A percentile compares a stretch with the other conserved stretches of the same genome.
phyloP scores from a whole-genome alignment of 164 flowering plant species.

The Magnolia changhungtana region DNA sequence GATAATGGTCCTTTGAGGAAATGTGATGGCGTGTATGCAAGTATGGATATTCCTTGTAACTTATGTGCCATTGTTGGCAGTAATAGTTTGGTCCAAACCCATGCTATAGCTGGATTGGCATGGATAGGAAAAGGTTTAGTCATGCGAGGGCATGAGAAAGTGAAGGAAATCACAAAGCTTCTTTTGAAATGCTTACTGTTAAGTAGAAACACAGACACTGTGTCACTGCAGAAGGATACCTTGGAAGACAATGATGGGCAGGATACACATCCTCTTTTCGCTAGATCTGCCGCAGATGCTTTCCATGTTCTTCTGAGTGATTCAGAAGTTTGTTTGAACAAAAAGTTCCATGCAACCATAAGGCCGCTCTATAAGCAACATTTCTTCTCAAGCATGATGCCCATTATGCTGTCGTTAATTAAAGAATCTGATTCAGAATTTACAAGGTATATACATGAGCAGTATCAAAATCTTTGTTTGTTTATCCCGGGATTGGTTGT shows the following conservation, averaged over 20 bases:
- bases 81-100: slow-evolving; percentile 28
- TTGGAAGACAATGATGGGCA: slow-evolving; percentile 20
- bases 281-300: slow-evolving; percentile 73
- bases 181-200: slow-evolving; percentile 51
- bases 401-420: slow-evolving; percentile 55
- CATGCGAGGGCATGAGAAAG: slow-evolving; percentile 85
- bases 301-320: slow-evolving; percentile 72
- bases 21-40: slow-evolving; percentile 11
- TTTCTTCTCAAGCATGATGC: slow-evolving; percentile 65
- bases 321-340: slow-evolving; percentile 70
- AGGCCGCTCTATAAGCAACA: slow-evolving; percentile 92
- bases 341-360: slow-evolving; percentile 67
- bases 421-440: slow-evolving; percentile 41
- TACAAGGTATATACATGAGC: slow-evolving; percentile 39
- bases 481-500: neutral
- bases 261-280: slow-evolving; percentile 23
- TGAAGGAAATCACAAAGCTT: slow-evolving; percentile 54
- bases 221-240: slow-evolving; percentile 15
- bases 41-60: slow-evolving; percentile 18
- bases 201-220: slow-evolving; percentile 14
- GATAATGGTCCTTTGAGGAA: slow-evolving; percentile 12
- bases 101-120: slow-evolving; percentile 66
- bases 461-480: neutral
- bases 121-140: slow-evolving; percentile 96
- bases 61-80: slow-evolving; percentile 19